Conservation (phyloP, 2,329 filamentous ascomycete species). For the Xylariaceae sp. region DNA sequence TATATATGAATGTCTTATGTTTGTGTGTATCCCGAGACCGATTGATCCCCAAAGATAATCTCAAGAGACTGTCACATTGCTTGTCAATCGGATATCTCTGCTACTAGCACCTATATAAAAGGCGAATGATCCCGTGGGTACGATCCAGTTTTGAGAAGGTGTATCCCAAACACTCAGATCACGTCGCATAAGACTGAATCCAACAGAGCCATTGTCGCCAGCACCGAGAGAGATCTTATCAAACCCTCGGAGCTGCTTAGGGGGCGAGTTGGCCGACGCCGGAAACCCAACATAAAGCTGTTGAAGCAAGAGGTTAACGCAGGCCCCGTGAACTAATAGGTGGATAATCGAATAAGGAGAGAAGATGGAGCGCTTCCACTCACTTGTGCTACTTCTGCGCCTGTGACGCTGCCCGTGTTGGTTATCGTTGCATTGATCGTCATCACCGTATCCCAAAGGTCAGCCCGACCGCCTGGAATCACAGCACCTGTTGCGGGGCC, state of each 20-base stretch:
- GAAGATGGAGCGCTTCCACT: too few species aligned
- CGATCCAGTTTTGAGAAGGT: conserved; percentile 54
- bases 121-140: conserved; percentile 32
- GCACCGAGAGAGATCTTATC: conserved; percentile 51
- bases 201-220: conserved; percentile 44
- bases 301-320: too few species aligned
- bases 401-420: conserved; percentile 59
- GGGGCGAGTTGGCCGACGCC: conserved; percentile 35
- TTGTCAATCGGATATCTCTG: conserved; percentile 41
- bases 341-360: too few species aligned
- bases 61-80: conserved; percentile 27
- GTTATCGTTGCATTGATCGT: conserved; percentile 57
- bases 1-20: neutral
- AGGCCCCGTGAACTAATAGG: too few species aligned
- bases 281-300: conserved; percentile 53
- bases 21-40: neutral
- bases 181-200: conserved; percentile 51
- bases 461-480: conserved; percentile 41
- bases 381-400: conserved; percentile 65
- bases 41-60: too few species aligned
- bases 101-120: conserved; percentile 45
- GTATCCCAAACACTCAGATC: conserved; percentile 65
- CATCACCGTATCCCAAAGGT: conserved; percentile 43
- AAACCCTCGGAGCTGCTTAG: conserved; percentile 58
- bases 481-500: conserved; percentile 39